A percentile compares a stretch with the other conserved stretches of the same genome.
Conservation (phyloP, 2,329 filamentous ascomycete genomes). For the Aspergillus awamori region DNA sequence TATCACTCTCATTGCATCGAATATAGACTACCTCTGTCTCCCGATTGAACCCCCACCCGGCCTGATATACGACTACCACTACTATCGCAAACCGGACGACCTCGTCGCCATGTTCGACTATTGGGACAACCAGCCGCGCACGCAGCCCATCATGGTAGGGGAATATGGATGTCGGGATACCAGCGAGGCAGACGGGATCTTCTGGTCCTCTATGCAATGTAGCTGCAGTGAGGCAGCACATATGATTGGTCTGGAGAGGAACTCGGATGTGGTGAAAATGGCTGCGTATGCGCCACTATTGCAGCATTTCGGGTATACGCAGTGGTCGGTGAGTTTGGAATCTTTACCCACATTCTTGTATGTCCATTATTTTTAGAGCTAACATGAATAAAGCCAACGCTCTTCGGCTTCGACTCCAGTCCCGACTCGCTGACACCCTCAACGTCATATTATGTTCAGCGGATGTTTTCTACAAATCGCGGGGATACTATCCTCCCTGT, state of each 20-base stretch:
- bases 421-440: conserved; percentile 34
- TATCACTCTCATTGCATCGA: conserved; percentile 58
- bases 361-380: no score
- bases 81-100: conserved; percentile 55
- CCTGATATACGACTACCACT: conserved; percentile 54
- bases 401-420: conserved; percentile 22
- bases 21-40: conserved; percentile 32
- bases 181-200: conserved; percentile 18
- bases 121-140: conserved; percentile 56
- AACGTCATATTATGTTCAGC: conserved; percentile 41
- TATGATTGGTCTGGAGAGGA: conserved; percentile 56
- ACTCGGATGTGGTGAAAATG: conserved; percentile 42
- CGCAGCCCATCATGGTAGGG: conserved; percentile 35
- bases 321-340: conserved; percentile 35
- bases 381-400: no score
- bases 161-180: conserved; percentile 36
- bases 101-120: conserved; percentile 55
- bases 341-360: no score
- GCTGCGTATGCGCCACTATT: conserved; percentile 41
- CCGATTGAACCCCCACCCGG: conserved; percentile 36
- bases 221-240: conserved; percentile 66
- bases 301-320: conserved; percentile 37
- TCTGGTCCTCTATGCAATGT: conserved; percentile 44
- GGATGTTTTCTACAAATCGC: conserved; percentile 39
- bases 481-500: conserved; percentile 36